Evolutionary conservation across 371 early-diverging fungal species (phyloP), one percentile per base, ranked within the genome.

Genomic region (Mucor piriformis): DNA sequence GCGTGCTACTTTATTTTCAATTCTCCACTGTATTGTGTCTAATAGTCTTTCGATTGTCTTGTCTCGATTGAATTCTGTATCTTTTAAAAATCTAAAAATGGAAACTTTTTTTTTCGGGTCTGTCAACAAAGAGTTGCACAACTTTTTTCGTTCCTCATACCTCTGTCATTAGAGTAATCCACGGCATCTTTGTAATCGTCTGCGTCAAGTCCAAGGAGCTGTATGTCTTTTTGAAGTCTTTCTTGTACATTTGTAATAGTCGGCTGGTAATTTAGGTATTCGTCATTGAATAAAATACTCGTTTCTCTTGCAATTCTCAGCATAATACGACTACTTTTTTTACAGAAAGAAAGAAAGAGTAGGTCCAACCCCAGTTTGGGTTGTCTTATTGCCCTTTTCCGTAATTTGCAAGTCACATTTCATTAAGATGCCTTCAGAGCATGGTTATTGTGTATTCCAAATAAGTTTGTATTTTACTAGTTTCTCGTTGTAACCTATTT

Each of bases 1-100:
- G 20, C 55, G 49, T 12, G 61, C 49, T 6, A 77, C 50, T 6
- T 52, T 37, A 15, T 69, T 40, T 43, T 72, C 67, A 50, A 48
- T 54, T 57, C 81, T 58, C 81, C 81, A 81, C 44, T 56, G 61
- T 20, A 81, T 67, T n/a, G 78, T 77, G 37, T 74, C 74, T 38
- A 76, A 18, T 16, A 77, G 23, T 40, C 69, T 34, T 37, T 56
- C 47, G 1, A 55, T 44, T 11, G 69, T 23, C 16, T 47, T 15
- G n/a, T 69, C 65, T 43, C 54, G 32, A 1, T 35, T 16, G 13
- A 61, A 69, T 1, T 55, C 59, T n/a, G 61, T 20, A 29, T 69
- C 69, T 13, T 64, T 64, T 27, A 69, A 38, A 44, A 64, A 64
- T 27, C 69, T 48, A 59, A 69, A 69, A 21, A 69, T 7, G 0